phyloP scores from a whole-genome alignment of 2,329 filamentous ascomycete species.

The Lomentospora prolificans region DNA sequence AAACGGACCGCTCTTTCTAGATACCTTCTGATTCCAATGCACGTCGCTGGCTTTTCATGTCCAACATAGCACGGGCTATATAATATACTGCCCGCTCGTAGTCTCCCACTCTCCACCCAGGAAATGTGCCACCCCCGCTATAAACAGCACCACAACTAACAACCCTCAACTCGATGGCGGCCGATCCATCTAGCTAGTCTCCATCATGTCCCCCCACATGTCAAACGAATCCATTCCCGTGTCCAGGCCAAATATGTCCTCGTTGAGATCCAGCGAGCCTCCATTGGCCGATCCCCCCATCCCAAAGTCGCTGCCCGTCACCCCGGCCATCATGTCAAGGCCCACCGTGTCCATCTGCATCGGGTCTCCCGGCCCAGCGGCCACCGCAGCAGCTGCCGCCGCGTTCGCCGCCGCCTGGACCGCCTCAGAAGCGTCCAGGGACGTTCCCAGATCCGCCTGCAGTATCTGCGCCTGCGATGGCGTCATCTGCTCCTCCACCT shows the following conservation, averaged over 20 bases:
- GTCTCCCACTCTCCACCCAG: too few species aligned
- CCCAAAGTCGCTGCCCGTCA: neutral
- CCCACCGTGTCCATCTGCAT: constrained; percentile 8
- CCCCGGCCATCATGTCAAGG: constrained; percentile 5
- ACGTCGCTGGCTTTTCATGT: too few species aligned
- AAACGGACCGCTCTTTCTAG: too few species aligned
- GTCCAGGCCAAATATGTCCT: constrained; percentile 5
- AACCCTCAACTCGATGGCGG: too few species aligned
- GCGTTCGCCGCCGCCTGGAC: neutral
- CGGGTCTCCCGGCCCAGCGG: neutral
- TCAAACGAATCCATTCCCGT: constrained; percentile 2
- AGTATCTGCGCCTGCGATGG: constrained; percentile 20
- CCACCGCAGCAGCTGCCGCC: neutral
- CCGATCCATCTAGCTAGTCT: neutral
- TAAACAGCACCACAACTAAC: too few species aligned
- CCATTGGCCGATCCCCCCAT: constrained; percentile 1
- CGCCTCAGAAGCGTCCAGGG: constrained; percentile 1
- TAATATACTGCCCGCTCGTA: too few species aligned
- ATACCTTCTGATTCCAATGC: too few species aligned
- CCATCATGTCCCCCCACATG: constrained; percentile 2
- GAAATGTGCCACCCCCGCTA: too few species aligned
- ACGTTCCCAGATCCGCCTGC: constrained; percentile 3
- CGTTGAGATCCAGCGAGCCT: constrained; percentile 3
- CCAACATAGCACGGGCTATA: too few species aligned
- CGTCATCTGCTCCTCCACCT: constrained; percentile 56